Evolutionary conservation across 2,329 filamentous ascomycete genomes (phyloP).

Genomic region (Aspergillus intermedius): DNA sequence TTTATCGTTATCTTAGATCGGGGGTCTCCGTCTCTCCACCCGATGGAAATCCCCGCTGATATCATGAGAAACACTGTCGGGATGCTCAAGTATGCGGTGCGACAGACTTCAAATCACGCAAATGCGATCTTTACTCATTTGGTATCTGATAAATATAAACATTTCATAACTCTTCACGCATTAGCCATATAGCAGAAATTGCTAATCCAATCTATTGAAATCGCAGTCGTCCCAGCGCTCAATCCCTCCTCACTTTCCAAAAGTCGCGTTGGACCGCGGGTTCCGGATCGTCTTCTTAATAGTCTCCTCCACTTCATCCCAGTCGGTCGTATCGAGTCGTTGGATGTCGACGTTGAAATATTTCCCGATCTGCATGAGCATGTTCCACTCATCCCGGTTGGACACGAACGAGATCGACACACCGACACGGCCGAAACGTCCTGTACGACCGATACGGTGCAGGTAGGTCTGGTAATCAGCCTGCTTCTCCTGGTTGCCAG

Average conservation of each 20-base stretch:
- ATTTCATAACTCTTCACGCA: constrained; percentile 25
- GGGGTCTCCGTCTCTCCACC: no score
- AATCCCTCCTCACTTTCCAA: constrained; percentile 13
- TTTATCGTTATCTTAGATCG: no score
- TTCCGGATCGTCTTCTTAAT: constrained; percentile 74
- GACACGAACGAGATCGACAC: constrained; percentile 94
- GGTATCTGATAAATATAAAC: constrained; percentile 12
- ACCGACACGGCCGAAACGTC: constrained; percentile 91
- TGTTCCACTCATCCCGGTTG: constrained; percentile 72
- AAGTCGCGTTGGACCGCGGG: constrained; percentile 36
- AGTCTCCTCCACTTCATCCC: constrained; percentile 79
- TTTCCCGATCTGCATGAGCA: constrained; percentile 70
- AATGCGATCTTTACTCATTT: constrained; percentile 2
- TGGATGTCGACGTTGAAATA: constrained; percentile 77
- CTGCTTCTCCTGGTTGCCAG: constrained; percentile 53
- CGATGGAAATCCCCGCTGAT: no score
- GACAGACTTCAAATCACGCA: no score
- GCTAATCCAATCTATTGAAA: not conserved
- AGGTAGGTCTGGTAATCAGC: constrained; percentile 94
- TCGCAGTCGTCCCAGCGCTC: not conserved
- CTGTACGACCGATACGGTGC: constrained; percentile 94
- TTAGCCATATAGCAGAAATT: constrained; percentile 10
- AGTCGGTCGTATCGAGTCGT: constrained; percentile 75
- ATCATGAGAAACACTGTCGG: no score
- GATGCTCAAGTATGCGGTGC: no score